A percentile compares a stretch with the other conserved stretches of the same genome.
These are phyloP conservation scores for Solanum rostratum DNA, from an alignment of 257 asterid species.

Conservation along the genomic window DNA sequence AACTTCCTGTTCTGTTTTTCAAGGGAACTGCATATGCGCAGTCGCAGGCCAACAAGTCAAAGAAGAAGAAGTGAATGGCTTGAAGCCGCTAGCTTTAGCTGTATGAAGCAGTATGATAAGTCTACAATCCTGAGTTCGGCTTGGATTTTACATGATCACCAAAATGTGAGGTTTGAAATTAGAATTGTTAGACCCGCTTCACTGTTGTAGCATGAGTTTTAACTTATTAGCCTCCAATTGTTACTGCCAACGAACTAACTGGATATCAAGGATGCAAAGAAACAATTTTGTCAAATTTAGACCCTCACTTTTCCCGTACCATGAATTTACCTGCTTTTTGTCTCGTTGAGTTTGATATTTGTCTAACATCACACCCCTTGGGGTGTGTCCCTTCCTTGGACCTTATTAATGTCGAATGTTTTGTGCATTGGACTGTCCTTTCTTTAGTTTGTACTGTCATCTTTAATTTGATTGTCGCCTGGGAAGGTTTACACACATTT, in stretches of 20 bases:
- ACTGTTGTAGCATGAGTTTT: constrained; percentile 45
- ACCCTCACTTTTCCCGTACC: background rate
- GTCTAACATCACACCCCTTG: background rate
- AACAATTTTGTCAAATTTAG: constrained; percentile 35
- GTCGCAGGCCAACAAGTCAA: constrained; percentile 53
- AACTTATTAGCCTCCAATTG: background rate
- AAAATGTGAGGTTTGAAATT: constrained; percentile 14
- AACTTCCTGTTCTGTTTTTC: background rate
- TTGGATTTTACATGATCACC: constrained; percentile 7
- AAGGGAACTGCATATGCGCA: constrained; percentile 87
- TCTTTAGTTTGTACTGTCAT: background rate
- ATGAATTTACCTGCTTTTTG: background rate
- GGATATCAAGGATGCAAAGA: constrained; percentile 18
- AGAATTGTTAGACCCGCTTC: constrained; percentile 12
- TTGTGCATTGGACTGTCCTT: background rate
- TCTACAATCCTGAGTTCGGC: constrained; percentile 5
- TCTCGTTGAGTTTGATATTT: background rate
- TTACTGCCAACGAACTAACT: constrained; percentile 9
- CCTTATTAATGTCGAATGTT: background rate
- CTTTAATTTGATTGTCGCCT: background rate
- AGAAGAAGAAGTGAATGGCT: constrained; percentile 76
- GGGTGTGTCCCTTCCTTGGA: too few species aligned
- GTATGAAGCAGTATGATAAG: constrained; percentile 6
- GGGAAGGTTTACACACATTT: background rate
- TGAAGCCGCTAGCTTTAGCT: constrained; percentile 2